Base-by-base conservation (phyloP, 768 basidiomycete species). In the Naematelia aurantialba region DNA sequence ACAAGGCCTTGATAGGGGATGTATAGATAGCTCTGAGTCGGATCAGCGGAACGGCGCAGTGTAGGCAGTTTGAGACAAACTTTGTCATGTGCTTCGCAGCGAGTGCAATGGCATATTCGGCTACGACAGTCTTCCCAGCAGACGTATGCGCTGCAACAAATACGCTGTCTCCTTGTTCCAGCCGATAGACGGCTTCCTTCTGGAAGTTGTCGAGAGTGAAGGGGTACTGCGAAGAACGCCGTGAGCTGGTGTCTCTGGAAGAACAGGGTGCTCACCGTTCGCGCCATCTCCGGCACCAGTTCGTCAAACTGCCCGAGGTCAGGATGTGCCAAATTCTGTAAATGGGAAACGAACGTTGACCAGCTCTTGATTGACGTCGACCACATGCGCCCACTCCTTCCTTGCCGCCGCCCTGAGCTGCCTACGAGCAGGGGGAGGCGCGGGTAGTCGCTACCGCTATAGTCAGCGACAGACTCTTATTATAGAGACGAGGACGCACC, bases 131-230 rank as follows among this genome's bases (percentile, higher is more conserved):
- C 79, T 99, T 99, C 30, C 96, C 96, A 14, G 96, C 96, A n/a
- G 90, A 93, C 2, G 96, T 99, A 78, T 99, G 96, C 4, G 96
- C 96, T 13, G 96, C 96, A n/a, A 99, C 93, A 74, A 99, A 99
- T 17, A 99, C 94, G 12, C 91, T 94, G 66, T 99, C 90, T 8
- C 93, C 96, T 81, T 89, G 85, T 76, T 99, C 96, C 17, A 99
- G 82, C 77, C 96, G 92, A 77, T 96, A 96, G 5, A 98, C 90
- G 1, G 96, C 96, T 75, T 98, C 91, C 76, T 97, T 98, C 77
- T 99, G 96, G 80, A 98, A 99, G 0, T 87, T 93, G 76, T 99
- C 96, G 27, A 99, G 82, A 73, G 96, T 91, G 78, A 99, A 99
- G n/a, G 96, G 93, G 78, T 97, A 99, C 92, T 91, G 65, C n/a